Evolutionary conservation across 129 eudicot species (phyloP), one percentile per base, ranked within the genome.

Genomic region (Helianthus tuberosus): DNA sequence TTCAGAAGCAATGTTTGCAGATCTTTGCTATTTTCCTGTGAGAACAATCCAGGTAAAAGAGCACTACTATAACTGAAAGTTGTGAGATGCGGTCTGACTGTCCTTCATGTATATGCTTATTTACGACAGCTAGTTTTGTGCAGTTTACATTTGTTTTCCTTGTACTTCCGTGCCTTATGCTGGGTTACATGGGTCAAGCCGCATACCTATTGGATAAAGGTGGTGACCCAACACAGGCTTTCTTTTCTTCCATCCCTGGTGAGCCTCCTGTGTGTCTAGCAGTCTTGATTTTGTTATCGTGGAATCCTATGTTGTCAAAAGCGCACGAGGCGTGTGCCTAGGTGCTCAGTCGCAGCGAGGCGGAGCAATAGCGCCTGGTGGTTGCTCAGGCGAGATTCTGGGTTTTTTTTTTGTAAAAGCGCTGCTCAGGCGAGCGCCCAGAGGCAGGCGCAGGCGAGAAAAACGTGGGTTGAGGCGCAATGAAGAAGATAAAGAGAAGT

Each of bases 1-100:
- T 79, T 88, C 98, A 64, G 98, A 94, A 83, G 98, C 98, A 43
- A 94, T 94, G 97, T 94, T 94, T 83, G 98, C 97, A 59, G 98
- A 94, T 83, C 97, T 94, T 71, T 90, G 97, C 74, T 88, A 94
- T 86, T 94, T 94, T 81, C 90, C 98, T 16, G 97, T 94, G 75
- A 79, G 96, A 88, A 90, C 96, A 65, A 84, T 94, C 68, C 98
- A 93, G 95, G 98, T 93, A 79, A 54, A 47, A 74, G 25, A 51
- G 32, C 39, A 61, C 43, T 58, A 47, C 73, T 53, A 23, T 66
- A 39, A 43, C 23, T 32, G 17, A n/a, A 43, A 51, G 44, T 32
- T 41, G 35, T 55, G 72, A 50, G 72, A 20, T 61, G 57, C 20
- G 38, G 14, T 10, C 20, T 8, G 9, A 41, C 66, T 66, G 6